Evolutionary conservation across 768 basidiomycete genomes (phyloP), one percentile per base, ranked within the genome.

Genomic region (Clitopilus hobsonii): DNA sequence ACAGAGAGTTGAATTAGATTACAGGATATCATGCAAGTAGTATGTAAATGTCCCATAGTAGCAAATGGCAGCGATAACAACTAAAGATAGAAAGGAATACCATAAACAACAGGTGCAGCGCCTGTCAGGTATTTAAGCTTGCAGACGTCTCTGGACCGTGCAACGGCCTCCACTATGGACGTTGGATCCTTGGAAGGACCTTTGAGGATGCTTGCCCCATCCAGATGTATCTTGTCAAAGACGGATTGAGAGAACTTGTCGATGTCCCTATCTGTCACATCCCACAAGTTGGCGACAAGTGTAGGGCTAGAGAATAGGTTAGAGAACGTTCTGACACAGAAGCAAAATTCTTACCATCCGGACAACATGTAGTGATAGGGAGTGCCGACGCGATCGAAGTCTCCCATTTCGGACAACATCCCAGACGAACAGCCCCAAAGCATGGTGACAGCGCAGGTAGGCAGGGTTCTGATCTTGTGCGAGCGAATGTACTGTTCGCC

Each of bases 391-490:
- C 91, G 79, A 64, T 98, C 97, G 63, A 94, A 95, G 60, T 97
- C 93, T 3, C 97, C 97, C 84, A 92, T 91, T 49, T 96, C 91
- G 54, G 81, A 79, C 58, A 99, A 69, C 1, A 82, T 72, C 8
- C 96, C 97, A 0, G 95, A 98, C 0, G 97, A 99, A 75, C 97
- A 99, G 0, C 97, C 97, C 97, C 96, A 99, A 2, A 99, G 80
- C 92, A 98, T 94, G 1, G 91, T 89, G 13, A 88, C 88, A 6
- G 97, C 95, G 66, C 97, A 98, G n/a, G 79, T 77, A 1, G 82
- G 80, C 28, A 98, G 76, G 56, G 87, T 81, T 6, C 91, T 80
- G 52, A 99, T 83, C 63, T 87, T 89, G 67, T 91, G 88, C 1
- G 94, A 91, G 2, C 91, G 87, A 6, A 91, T 78, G 63, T 96